Evolutionary conservation across 768 basidiomycete species (phyloP).

Genomic region (Lactarius hengduanensis): DNA sequence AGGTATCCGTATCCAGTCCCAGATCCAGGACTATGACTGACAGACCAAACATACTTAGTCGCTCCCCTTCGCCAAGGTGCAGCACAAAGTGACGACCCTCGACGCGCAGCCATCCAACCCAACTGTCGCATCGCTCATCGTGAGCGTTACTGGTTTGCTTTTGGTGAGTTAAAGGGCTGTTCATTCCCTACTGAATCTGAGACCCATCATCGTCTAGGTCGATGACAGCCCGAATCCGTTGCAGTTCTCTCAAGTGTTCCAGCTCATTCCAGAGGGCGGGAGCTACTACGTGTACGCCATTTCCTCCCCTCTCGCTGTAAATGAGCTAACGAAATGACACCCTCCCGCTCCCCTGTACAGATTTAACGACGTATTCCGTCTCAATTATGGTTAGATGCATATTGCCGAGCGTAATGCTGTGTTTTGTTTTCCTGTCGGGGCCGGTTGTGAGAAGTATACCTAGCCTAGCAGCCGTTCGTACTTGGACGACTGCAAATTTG

Average conservation of each 20-base stretch:
- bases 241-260: conserved; percentile 91
- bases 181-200: not conserved
- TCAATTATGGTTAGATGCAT: conserved; percentile 57
- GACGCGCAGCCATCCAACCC: conserved; percentile 85
- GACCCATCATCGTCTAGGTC: conserved; percentile 48
- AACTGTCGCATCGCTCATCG: conserved; percentile 57
- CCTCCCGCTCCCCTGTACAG: conserved; percentile 37
- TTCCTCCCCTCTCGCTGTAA: not conserved
- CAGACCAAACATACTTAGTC: conserved; percentile 35
- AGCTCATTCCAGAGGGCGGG: conserved; percentile 70
- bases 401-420: conserved; percentile 3
- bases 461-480: not conserved
- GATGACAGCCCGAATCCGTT: conserved; percentile 80
- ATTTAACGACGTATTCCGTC: conserved; percentile 89
- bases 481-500: not conserved
- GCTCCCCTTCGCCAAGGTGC: conserved; percentile 79
- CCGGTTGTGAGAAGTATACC: conserved; percentile 19
- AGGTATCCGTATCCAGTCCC: conserved; percentile 42
- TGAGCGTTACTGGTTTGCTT: conserved; percentile 87
- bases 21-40: not conserved
- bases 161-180: conserved; percentile 46
- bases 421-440: not conserved
- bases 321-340: not conserved
- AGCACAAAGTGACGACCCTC: conserved; percentile 76
- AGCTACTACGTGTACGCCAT: conserved; percentile 80